Evolutionary conservation across 1,284 basidiomycete species (phyloP), one percentile per base, ranked within the genome.

Genomic region (Ceratobasidium sp.): DNA sequence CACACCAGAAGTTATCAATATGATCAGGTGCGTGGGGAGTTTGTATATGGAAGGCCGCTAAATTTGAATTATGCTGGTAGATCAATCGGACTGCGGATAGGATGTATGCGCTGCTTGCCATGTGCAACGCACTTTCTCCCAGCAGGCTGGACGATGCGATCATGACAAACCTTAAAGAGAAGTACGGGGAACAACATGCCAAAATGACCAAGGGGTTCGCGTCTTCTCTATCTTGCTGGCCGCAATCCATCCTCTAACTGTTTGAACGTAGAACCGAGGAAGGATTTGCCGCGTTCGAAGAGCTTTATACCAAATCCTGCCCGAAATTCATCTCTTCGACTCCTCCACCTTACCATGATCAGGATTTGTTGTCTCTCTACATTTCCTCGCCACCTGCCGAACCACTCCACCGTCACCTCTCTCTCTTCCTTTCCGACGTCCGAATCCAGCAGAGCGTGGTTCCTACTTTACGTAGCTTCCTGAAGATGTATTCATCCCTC

Each of bases 31-130:
- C 77, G 8, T 41, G 23, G 6, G 8, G n/a, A 12, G 8, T 18
- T 16, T 16, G 26, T 14, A n/a, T 12, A n/a, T 18, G 3, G 21
- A n/a, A 30, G 1, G 12, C 26, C 28, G 23, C 1, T 57, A 58
- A 50, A 48, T 61, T 34, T 41, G 21, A 30, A 4, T 28, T 52
- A 43, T 55, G 59, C 10, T 32, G 6, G 9, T 76, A 94, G 92
- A 97, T 99, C 82, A 96, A 92, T 85, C 98, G 98, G 85, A 96
- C 92, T 32, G 96, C 94, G 9, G 97, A 99, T 80, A 85, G 97
- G 64, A 99, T 98, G 96, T 97, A 98, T 80, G 95, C 96, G 3
- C 83, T 99, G 23, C 92, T 98, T 75, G 94, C 96, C 8, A 90
- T 98, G 76, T 96, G 94, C 83, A 93, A 94, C 77, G 92, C 94